A percentile compares a stretch with the other conserved stretches of the same genome.
Conservation (phyloP, 2,329 filamentous ascomycete genomes). For the Tolypocladium cylindrosporum region DNA sequence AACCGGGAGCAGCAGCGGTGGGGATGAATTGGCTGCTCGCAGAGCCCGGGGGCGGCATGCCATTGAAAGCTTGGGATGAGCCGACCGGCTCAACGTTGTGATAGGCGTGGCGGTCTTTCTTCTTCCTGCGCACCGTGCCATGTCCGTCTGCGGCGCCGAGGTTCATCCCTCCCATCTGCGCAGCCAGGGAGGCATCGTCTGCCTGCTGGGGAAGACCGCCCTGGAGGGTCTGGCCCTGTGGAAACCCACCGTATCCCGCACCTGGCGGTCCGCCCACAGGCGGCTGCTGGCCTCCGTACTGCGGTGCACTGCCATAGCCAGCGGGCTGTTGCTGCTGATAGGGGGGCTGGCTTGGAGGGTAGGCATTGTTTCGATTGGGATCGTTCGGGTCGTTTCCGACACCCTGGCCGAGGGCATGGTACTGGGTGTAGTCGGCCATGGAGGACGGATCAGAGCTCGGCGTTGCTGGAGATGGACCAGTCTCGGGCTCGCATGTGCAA, state of each 20-base stretch:
- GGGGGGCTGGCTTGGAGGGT: slow-evolving; percentile 41
- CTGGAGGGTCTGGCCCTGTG: slow-evolving; percentile 18
- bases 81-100: slow-evolving; percentile 70
- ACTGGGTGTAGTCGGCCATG: slow-evolving; percentile 48
- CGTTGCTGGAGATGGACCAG: not conserved
- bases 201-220: slow-evolving; percentile 18
- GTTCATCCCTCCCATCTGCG: slow-evolving; percentile 71
- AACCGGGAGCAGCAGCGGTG: slow-evolving; percentile 16
- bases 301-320: slow-evolving; percentile 15
- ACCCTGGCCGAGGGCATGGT: slow-evolving; percentile 46
- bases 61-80: slow-evolving; percentile 60
- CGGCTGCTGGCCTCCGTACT: slow-evolving; percentile 2
- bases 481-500: not conserved
- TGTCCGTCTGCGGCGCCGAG: slow-evolving; percentile 39
- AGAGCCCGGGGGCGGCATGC: slow-evolving; percentile 48
- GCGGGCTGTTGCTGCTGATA: slow-evolving; percentile 34
- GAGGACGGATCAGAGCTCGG: slow-evolving; percentile 5
- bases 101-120: slow-evolving; percentile 91
- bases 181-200: slow-evolving; percentile 44
- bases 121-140: slow-evolving; percentile 56
- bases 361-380: slow-evolving; percentile 39
- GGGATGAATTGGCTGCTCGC: slow-evolving; percentile 33
- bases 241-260: slow-evolving; percentile 15
- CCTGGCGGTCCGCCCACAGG: not conserved
- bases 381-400: slow-evolving; percentile 45